phyloP scores from a whole-genome alignment of 495 filamentous ascomycete species.

The Baudoinia panamericana region DNA sequence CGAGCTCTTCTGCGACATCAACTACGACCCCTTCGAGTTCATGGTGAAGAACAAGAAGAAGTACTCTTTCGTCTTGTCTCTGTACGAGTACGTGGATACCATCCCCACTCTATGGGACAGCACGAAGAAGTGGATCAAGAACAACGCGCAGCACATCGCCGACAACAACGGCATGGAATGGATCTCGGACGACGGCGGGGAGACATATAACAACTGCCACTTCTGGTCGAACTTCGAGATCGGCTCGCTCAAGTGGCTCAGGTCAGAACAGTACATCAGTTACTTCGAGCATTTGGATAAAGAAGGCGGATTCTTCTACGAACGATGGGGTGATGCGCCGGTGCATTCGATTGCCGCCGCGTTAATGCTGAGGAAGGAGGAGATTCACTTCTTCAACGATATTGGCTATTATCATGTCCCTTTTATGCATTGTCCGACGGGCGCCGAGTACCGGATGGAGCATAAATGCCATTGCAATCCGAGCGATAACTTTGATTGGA shows the following conservation, averaged over 20 bases:
- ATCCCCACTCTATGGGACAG: slow-evolving; percentile 94
- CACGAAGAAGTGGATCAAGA: slow-evolving; percentile 77
- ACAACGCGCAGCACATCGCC: slow-evolving; percentile 75
- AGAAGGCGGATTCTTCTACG: slow-evolving; percentile 49
- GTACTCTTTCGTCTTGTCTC: slow-evolving; percentile 32
- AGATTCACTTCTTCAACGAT: slow-evolving; percentile 97
- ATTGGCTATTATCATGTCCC: slow-evolving; percentile 98
- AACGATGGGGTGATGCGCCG: slow-evolving; percentile 52
- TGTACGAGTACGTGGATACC: slow-evolving; percentile 92
- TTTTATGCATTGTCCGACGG: slow-evolving; percentile 92
- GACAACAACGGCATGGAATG: slow-evolving; percentile 79
- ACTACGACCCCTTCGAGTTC: slow-evolving; percentile 36
- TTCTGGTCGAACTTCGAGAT: slow-evolving; percentile 61
- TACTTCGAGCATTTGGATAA: slow-evolving; percentile 47
- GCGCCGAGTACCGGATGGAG: slow-evolving; percentile 64
- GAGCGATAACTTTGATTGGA: slow-evolving; percentile 97
- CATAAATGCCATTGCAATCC: slow-evolving; percentile 90
- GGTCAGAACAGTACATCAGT: slow-evolving; percentile 39
- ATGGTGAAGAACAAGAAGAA: slow-evolving; percentile 36
- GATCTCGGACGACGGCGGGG: slow-evolving; percentile 75
- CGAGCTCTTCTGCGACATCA: slow-evolving; percentile 36
- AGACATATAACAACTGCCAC: slow-evolving; percentile 88
- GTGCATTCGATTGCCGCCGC: slow-evolving; percentile 81
- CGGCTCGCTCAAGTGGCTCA: slow-evolving; percentile 47
- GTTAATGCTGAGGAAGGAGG: slow-evolving; percentile 72